Conservation (phyloP, 164 flowering plant species). For the Malania oleifera region DNA sequence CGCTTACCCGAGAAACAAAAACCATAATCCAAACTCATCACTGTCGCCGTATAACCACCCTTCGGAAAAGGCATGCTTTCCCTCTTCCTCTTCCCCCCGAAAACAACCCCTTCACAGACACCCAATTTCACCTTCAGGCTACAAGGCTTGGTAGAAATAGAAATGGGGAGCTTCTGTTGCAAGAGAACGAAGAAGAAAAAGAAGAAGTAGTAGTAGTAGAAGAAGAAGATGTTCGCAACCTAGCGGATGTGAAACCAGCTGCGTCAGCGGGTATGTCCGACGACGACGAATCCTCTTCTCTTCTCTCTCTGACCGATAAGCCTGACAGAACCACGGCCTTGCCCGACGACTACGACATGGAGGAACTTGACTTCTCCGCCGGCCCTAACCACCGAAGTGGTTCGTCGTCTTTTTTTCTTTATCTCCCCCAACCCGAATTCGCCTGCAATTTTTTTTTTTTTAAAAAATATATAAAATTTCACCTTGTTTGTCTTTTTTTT, state of each 20-base stretch:
- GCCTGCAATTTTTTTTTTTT: background rate
- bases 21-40: conserved; percentile 3
- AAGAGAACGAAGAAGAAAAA: conserved; percentile 12
- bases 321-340: conserved; percentile 73
- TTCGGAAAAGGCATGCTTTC: background rate
- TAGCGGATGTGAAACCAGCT: conserved; percentile 1
- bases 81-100: conserved; percentile 8
- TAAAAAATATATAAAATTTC: too few species aligned
- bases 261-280: conserved; percentile 15
- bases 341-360: conserved; percentile 88
- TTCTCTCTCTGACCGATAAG: conserved; percentile 67
- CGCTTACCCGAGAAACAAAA: conserved; percentile 12
- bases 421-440: background rate
- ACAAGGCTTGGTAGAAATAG: background rate
- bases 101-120: conserved; percentile 14
- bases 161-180: conserved; percentile 13
- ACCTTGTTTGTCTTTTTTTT: too few species aligned
- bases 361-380: conserved; percentile 41
- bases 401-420: conserved; percentile 16
- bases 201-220: conserved; percentile 6
- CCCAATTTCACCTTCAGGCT: conserved; percentile 15
- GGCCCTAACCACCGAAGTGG: conserved; percentile 79
- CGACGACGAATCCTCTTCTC: conserved; percentile 17
- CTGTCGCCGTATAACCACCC: background rate
- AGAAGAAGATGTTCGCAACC: conserved; percentile 3